Evolutionary conservation across 352 stramenopile genomes (phyloP), one percentile per base, ranked within the genome.

Genomic region (Blastocystis sp.): DNA sequence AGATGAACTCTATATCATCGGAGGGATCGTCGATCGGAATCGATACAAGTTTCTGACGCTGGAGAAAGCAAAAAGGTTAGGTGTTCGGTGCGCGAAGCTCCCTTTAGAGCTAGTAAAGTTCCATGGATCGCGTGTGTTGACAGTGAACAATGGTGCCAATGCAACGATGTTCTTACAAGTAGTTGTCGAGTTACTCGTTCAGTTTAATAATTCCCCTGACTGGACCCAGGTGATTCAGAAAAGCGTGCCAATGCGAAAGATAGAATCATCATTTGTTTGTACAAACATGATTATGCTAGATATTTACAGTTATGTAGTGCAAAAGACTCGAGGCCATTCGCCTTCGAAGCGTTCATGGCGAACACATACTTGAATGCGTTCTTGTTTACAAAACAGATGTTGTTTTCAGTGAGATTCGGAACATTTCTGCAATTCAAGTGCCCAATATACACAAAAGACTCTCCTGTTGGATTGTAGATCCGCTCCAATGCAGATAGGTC

Each of bases 21-120:
- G 96, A 20, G 96, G 96, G 26, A 98, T 98, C 91, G 96, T 98
- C 34, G 96, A 98, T 92, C 93, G 96, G 70, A 98, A 98, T 91
- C 93, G 96, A n/a, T 93, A 98, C n/a, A 98, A 98, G 90, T 92
- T 93, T 9, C 93, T 93, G 24, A 96, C 96, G 13, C 96, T 97
- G 79, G 91, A 97, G 68, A 96, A 97, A 90, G 96, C 96, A 3
- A 68, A 95, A 47, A 90, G 93, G 69, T 93, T 98, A 47, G 94
- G 93, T n/a, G 95, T 98, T 90, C 91, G 92, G 65, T 98, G 95
- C 8, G 95, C 94, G 39, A 96, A 95, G 87, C 47, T 85, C 6
- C 73, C 73, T 5, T 39, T 85, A 3, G 73, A 85, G 20, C 73
- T 69, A 13, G 56, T 85, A 13, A 64, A 65, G n/a, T 85, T 85